Conservation (phyloP, 2,329 filamentous ascomycete species). For the Hyphodiscus sp. region DNA sequence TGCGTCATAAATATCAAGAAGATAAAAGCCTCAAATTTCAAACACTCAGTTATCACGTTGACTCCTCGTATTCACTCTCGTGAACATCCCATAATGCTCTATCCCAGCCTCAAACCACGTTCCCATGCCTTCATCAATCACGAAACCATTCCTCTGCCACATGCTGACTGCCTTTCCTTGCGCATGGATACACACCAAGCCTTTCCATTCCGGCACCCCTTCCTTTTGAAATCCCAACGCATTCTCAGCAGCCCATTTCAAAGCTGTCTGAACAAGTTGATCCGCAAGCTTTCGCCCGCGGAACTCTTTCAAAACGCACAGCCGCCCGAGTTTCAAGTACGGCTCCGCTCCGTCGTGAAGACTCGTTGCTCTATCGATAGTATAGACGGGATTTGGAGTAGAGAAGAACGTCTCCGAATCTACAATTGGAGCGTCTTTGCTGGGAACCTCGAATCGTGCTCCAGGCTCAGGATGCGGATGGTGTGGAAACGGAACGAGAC, state of each 20-base stretch:
- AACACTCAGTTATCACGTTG: neutral
- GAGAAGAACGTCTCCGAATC: too few species aligned
- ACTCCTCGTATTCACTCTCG: neutral
- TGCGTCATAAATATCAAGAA: neutral
- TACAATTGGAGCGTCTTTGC: too few species aligned
- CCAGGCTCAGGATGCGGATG: too few species aligned
- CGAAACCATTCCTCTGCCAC: neutral
- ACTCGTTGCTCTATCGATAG: too few species aligned
- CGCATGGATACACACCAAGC: neutral
- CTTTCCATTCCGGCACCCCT: neutral
- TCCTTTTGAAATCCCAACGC: neutral
- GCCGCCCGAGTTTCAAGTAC: too few species aligned
- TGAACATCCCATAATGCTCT: neutral
- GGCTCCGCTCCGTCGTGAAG: too few species aligned
- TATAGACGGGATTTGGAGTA: too few species aligned
- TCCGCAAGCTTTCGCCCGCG: too few species aligned
- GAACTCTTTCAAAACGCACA: too few species aligned
- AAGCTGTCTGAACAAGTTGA: neutral
- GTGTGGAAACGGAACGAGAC: too few species aligned
- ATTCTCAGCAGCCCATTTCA: neutral
- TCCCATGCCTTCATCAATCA: neutral
- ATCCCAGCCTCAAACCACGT: neutral
- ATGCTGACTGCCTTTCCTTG: neutral
- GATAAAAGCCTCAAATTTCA: neutral
- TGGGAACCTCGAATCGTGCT: too few species aligned